phyloP scores from a whole-genome alignment of 2,329 filamentous ascomycete species.

The Ophiobolus disseminans region DNA sequence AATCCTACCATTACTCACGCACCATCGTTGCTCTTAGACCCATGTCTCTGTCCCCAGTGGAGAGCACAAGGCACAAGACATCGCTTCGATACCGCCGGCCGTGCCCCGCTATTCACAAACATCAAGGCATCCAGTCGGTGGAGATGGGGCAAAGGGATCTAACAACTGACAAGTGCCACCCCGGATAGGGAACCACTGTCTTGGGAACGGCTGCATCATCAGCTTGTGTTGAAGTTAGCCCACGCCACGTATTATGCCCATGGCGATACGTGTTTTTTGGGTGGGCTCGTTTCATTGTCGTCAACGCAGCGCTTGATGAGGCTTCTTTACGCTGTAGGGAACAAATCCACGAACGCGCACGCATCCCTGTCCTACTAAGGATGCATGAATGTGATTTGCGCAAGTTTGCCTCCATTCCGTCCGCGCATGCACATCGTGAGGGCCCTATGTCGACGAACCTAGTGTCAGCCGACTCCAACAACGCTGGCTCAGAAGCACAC shows the following conservation, averaged over 20 bases:
- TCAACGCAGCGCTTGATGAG: background rate
- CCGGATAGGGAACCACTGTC: too few species aligned
- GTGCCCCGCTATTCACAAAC: background rate
- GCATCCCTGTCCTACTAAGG: constrained; percentile 11
- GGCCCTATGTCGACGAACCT: constrained; percentile 8
- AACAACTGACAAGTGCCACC: background rate
- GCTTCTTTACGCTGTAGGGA: background rate
- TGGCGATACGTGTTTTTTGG: too few species aligned
- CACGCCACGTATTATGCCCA: too few species aligned
- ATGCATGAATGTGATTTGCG: constrained; percentile 22
- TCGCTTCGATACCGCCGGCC: background rate
- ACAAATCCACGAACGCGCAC: constrained; percentile 10
- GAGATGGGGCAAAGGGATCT: background rate
- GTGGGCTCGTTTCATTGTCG: too few species aligned
- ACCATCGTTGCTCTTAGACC: background rate
- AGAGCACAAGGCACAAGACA: background rate
- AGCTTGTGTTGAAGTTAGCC: too few species aligned
- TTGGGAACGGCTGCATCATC: too few species aligned
- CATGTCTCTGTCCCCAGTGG: background rate
- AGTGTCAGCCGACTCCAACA: background rate
- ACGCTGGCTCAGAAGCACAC: background rate
- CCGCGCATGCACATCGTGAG: constrained; percentile 25
- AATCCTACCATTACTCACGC: background rate
- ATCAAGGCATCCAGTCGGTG: background rate
- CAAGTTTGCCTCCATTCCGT: constrained; percentile 18